A percentile compares a stretch with the other conserved stretches of the same genome.
Conservation (phyloP, 257 asterid genomes). For the Coffea eugenioides region DNA sequence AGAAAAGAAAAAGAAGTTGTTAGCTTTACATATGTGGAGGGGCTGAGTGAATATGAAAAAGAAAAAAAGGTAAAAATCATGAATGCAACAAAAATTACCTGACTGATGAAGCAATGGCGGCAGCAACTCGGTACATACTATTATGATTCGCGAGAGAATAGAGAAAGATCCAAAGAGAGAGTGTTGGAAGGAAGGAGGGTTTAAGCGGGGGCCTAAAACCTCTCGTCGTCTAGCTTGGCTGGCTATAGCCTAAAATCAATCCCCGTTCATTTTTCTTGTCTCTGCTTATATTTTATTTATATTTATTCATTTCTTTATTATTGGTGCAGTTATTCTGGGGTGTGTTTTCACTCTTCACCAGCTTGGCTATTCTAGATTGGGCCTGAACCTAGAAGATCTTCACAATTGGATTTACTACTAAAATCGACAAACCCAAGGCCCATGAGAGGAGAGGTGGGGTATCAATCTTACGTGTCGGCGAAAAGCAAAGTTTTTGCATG, state of each 20-base stretch:
- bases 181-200: constrained; percentile 24
- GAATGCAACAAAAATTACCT: constrained; percentile 38
- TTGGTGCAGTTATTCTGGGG: background rate
- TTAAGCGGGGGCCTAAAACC: constrained; percentile 31
- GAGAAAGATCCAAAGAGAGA: background rate
- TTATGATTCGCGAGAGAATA: too few relatives aligned
- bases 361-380: background rate
- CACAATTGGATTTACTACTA: background rate
- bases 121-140: constrained; percentile 61
- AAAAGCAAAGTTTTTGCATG: background rate
- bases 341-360: background rate
- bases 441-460: background rate
- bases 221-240: too few relatives aligned
- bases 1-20: background rate
- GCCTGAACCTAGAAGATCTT: background rate
- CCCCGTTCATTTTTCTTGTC: too few relatives aligned
- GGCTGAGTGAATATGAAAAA: too few relatives aligned
- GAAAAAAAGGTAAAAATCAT: too few relatives aligned
- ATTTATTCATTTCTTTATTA: too few relatives aligned
- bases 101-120: constrained; percentile 56
- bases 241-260: too few relatives aligned
- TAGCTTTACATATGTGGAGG: too few relatives aligned
- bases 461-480: background rate
- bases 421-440: background rate
- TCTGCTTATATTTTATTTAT: too few relatives aligned